Evolutionary conservation across 306 rosid genomes (phyloP).

Genomic region (Gleditsia sinensis): DNA sequence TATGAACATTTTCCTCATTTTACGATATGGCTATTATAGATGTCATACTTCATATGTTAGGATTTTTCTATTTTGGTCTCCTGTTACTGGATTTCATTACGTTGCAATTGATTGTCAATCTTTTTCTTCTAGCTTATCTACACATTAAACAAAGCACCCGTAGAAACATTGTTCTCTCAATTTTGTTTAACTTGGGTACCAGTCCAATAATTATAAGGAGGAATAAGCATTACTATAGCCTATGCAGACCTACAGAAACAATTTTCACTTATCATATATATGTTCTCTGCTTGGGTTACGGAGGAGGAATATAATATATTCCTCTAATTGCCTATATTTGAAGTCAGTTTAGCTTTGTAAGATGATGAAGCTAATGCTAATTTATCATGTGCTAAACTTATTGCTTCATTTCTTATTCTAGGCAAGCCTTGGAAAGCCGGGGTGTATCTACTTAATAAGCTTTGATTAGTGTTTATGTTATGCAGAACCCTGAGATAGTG

Average conservation of each 20-base stretch:
- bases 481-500: neutral
- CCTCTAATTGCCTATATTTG: conserved; percentile 6
- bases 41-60: conserved; percentile 4
- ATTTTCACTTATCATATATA: conserved; percentile 1
- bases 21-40: neutral
- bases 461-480: neutral
- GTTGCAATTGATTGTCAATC: neutral
- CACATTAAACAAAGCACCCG: neutral
- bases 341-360: conserved; percentile 16
- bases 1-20: conserved; percentile 38
- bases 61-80: conserved; percentile 1
- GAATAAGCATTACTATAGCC: neutral
- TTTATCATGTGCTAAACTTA: neutral
- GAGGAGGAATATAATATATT: neutral
- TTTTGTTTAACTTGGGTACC: neutral
- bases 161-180: no score
- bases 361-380: neutral
- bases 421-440: neutral
- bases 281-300: neutral
- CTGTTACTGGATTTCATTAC: conserved; percentile 11
- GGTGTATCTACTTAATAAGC: neutral
- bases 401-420: neutral
- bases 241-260: conserved; percentile 1
- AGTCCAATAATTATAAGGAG: conserved; percentile 21
- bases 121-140: conserved; percentile 1